Evolutionary conservation across 495 filamentous ascomycete genomes (phyloP), one percentile per base, ranked within the genome.

Genomic region (Neurospora pannonica): DNA sequence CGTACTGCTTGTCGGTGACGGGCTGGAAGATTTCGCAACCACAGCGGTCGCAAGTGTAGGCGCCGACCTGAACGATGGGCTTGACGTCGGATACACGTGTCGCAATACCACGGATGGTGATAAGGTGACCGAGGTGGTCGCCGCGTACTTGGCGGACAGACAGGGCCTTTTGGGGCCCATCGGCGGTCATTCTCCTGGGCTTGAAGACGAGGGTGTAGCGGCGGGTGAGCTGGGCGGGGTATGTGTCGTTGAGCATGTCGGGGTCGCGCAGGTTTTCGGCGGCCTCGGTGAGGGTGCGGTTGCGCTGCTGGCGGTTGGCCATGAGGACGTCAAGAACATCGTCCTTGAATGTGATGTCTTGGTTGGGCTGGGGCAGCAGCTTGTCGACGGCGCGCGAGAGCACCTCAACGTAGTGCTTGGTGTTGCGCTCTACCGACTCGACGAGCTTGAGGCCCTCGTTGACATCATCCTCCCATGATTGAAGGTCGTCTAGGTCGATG

Each of bases 11-110:
- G 70, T 93, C 92, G 38, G 91, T 93, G 79, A 99, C 88, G 19
- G 97, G 95, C 82, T 99, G 96, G 88, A 99, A 99, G 78, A 98
- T 94, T 82, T 99, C 97, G 79, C 90, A 94, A 62, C 96, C 96
- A 78, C 96, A 99, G 70, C 94, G 90, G 79, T 99, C 96, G 83
- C 96, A 99, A 37, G 94, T 94, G 81, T 98, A 99, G 42, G 97
- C 97, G 81, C 97, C 97, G 75, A 99, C 97, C 77, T 94, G 91
- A 28, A 97, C 93, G n/a, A 96, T 90, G 39, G 96, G 96, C 85
- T 99, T 99, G 74, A 99, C 96, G 80, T 99, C 96, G 2, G 95
- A 97, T 3, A 98, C 97, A 80, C 96, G 88, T 1, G 96, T 99
- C 3, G 95, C 90, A 74, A 99, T 99, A 72, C 95, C 97, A 62